Evolutionary conservation across 1,284 basidiomycete species (phyloP).

Genomic region (Cryptococcus hybrid): DNA sequence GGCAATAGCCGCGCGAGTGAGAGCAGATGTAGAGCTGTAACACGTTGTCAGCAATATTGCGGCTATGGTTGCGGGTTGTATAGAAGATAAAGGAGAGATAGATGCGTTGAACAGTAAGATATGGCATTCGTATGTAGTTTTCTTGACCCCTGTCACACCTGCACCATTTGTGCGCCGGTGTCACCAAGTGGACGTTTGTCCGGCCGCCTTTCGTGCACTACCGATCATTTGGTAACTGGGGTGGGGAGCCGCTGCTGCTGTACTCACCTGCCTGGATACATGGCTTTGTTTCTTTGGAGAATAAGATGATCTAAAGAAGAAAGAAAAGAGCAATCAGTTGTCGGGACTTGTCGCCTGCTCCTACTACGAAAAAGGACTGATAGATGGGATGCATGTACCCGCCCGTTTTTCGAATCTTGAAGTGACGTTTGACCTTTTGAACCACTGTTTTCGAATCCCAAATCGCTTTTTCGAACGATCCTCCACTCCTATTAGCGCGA

Average conservation of each 20-base stretch:
- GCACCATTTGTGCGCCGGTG: neutral
- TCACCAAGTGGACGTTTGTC: slow-evolving; percentile 7
- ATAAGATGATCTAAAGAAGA: neutral
- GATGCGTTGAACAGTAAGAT: neutral
- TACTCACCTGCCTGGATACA: neutral
- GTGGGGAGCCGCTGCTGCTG: neutral
- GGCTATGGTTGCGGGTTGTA: neutral
- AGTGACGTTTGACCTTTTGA: no score
- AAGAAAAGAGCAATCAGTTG: neutral
- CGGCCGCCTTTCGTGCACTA: neutral
- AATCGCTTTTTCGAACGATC: no score
- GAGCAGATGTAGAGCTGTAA: neutral
- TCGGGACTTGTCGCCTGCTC: neutral
- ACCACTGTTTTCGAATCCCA: no score
- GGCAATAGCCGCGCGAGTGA: neutral
- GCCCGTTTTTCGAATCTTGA: no score
- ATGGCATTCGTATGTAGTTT: neutral
- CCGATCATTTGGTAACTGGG: neutral
- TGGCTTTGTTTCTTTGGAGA: neutral
- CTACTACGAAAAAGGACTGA: neutral
- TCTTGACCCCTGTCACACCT: neutral
- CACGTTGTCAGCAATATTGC: neutral
- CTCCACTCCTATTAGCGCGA: no score
- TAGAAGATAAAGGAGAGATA: neutral
- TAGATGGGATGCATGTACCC: no score